Evolutionary conservation across 2,329 filamentous ascomycete species (phyloP).

Genomic region (Trichoderma breve): DNA sequence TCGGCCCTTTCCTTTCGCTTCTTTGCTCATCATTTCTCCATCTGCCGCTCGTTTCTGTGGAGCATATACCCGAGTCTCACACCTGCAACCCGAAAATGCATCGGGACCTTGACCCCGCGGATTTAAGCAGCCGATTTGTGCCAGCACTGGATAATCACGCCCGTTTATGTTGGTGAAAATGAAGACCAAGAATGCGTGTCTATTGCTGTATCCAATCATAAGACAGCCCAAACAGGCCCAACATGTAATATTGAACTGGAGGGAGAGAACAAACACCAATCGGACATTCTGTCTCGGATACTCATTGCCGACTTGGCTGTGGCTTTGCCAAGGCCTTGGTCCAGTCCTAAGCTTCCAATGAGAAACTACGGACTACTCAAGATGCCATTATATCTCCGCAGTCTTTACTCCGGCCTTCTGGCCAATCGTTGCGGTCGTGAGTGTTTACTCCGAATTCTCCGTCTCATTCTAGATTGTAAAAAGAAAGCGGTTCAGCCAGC

Average conservation of each 20-base stretch:
- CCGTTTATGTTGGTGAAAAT: not conserved
- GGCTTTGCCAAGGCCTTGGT: not conserved
- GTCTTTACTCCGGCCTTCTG: not conserved
- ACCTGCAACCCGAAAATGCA: not conserved
- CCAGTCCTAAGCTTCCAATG: not conserved
- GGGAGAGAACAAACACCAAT: not conserved
- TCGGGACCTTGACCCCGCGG: not conserved
- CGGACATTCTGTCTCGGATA: not conserved
- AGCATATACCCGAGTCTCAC: not conserved
- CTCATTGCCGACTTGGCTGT: conserved; percentile 9
- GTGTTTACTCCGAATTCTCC: not conserved
- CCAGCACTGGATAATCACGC: not conserved
- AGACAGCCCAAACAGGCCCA: not conserved
- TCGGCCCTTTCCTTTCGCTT: conserved; percentile 29
- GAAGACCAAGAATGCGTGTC: not conserved
- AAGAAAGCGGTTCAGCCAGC: not conserved
- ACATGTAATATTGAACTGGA: not conserved
- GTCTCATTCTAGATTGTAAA: not conserved
- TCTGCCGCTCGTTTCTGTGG: conserved; percentile 1
- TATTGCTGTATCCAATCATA: not conserved
- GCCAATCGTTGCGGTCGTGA: not conserved
- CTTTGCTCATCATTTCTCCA: not conserved
- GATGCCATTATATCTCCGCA: too few species aligned
- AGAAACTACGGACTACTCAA: not conserved
- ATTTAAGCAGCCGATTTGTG: not conserved